phyloP scores from a whole-genome alignment of 2,329 filamentous ascomycete genomes.

The Raffaelea albimanens region DNA sequence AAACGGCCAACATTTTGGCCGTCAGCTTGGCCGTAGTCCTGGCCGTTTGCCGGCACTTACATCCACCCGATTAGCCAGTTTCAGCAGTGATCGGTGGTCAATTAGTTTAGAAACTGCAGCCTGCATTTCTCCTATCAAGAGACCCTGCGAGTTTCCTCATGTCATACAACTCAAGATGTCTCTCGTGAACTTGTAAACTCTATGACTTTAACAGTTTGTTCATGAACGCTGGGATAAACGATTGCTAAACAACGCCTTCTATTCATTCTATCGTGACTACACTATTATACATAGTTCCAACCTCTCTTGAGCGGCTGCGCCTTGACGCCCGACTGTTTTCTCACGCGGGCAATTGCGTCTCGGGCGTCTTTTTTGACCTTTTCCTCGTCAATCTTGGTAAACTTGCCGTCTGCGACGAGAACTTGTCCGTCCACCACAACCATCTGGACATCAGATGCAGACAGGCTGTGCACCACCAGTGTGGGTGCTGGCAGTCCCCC shows the following conservation, averaged over 20 bases:
- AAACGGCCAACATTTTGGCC: too few species aligned
- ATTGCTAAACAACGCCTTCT: too few species aligned
- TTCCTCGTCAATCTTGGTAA: slow-evolving; percentile 1
- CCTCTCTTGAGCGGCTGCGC: neutral
- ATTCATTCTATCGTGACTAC: too few species aligned
- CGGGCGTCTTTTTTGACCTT: neutral
- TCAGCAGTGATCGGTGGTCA: too few species aligned
- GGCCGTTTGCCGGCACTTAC: neutral
- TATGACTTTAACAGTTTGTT: too few species aligned
- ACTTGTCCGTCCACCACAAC: slow-evolving; percentile 1
- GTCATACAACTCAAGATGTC: too few species aligned
- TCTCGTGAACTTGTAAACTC: too few species aligned
- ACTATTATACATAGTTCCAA: neutral
- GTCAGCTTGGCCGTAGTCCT: neutral
- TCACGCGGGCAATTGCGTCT: neutral
- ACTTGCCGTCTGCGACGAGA: neutral
- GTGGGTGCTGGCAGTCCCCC: neutral
- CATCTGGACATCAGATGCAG: neutral
- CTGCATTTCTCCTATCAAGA: too few species aligned
- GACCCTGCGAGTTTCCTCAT: too few species aligned
- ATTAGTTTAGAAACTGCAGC: too few species aligned
- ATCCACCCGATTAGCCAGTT: neutral
- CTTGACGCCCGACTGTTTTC: neutral
- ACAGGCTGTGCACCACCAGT: slow-evolving; percentile 1
- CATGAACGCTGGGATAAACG: too few species aligned